Evolutionary conservation across 352 stramenopile species (phyloP), one percentile per base, ranked within the genome.

Genomic region (Phytophthora cactorum): DNA sequence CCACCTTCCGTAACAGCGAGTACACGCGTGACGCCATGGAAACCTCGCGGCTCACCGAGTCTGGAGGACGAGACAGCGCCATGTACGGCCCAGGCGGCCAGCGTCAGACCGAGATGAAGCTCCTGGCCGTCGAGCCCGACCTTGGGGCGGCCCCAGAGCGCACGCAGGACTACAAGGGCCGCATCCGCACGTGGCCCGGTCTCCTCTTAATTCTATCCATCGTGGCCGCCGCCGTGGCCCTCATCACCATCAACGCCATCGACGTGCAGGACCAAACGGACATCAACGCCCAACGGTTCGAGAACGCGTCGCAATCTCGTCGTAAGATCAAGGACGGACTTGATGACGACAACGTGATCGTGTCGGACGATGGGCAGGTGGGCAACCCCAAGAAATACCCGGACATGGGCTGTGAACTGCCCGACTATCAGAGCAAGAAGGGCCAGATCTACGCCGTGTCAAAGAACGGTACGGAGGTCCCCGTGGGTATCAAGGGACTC

Each of bases 381-480:
- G 81, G 81, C 9, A 90, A 90, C 61, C 81, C 81, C 1, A 81
- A 83, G 50, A 71, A 72, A 38, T 90, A 90, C 46, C 79, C 81
- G 5, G 52, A 78, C 47, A 88, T 72, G 64, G 67, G 71, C 25
- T 92, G 82, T 47, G 68, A 87, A 54, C 45, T 88, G 52, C 77
- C 80, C 3, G 76, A 90, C 55, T 91, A 92, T 39, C 64, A 79
- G 43, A 90, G 81, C 69, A 91, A 91, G 66, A 72, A 81, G 29
- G 75, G 81, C 2, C 61, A 79, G 15, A 85, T 90, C 36, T 72
- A 69, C 28, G 68, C 78, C 0, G 74, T 87, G 0, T 29, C 75
- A 0, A 70, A 79, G 29, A 89, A 91, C 52, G 83, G 83, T 4
- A 90, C 78, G 1, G 82, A 92, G 47, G 65, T 86, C 5, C 44